Conservation (phyloP, 352 stramenopile genomes). For the Elongisporangium senticosum region DNA sequence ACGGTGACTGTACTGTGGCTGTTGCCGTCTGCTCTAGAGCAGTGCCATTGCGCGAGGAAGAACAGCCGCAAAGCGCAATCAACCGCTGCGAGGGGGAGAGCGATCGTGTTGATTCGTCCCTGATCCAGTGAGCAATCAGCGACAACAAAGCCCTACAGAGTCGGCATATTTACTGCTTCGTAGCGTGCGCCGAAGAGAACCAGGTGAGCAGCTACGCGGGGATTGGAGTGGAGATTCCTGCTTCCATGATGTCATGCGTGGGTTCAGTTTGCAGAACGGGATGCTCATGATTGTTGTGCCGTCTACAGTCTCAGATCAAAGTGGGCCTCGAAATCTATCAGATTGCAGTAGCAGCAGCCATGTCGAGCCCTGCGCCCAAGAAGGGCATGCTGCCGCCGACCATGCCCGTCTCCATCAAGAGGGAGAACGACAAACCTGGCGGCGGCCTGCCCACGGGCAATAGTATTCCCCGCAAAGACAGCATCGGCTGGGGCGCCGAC, state of each 20-base stretch:
- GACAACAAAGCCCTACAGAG: background rate
- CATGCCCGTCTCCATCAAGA: slow-evolving; percentile 69
- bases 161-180: background rate
- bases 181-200: background rate
- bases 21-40: background rate
- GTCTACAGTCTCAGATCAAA: background rate
- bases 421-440: slow-evolving; percentile 34
- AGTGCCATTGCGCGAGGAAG: background rate
- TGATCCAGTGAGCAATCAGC: background rate
- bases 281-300: background rate
- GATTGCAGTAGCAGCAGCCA: background rate
- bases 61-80: background rate
- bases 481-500: slow-evolving; percentile 75
- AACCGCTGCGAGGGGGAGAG: background rate
- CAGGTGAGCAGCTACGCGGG: background rate
- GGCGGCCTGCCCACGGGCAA: slow-evolving; percentile 17
- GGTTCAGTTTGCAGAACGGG: background rate
- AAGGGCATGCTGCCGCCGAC: slow-evolving; percentile 55
- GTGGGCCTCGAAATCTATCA: background rate
- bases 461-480: slow-evolving; percentile 62
- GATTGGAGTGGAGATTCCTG: background rate
- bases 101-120: background rate
- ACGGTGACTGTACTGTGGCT: background rate
- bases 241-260: background rate
- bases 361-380: background rate